These are phyloP conservation scores for Lobulomyces angularis DNA, from an alignment of 192 early-diverging fungal species.

Conservation along the genomic window DNA sequence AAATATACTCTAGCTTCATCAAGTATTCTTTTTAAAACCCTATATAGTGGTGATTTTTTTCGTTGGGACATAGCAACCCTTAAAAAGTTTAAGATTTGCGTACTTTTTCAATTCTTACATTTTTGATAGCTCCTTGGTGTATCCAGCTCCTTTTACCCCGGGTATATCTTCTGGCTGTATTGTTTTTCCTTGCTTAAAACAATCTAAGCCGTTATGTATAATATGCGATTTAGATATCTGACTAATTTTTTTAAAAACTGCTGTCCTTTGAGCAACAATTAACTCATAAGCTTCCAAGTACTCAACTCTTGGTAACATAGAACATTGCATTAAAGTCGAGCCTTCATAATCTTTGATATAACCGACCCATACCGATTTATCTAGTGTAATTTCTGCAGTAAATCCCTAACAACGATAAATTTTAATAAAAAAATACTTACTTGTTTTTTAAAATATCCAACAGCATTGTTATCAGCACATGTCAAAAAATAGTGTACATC, in stretches of 20 bases:
- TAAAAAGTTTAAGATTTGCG: too few relatives aligned
- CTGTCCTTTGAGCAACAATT: conserved; percentile 59
- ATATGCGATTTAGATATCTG: conserved; percentile 58
- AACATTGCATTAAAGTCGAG: conserved; percentile 47
- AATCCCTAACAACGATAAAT: conserved; percentile 53
- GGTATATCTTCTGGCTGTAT: conserved; percentile 79
- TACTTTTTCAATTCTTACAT: too few relatives aligned
- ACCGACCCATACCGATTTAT: conserved; percentile 86
- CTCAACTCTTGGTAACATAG: conserved; percentile 77
- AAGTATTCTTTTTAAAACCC: background rate
- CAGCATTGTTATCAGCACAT: conserved; percentile 98
- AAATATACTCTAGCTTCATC: background rate
- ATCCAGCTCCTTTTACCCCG: too few relatives aligned
- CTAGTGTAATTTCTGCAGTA: conserved; percentile 91
- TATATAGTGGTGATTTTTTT: too few relatives aligned
- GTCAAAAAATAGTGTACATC: conserved; percentile 81
- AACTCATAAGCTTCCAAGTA: conserved; percentile 65
- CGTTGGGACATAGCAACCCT: too few relatives aligned
- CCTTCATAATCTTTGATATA: conserved; percentile 99
- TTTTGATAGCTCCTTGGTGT: too few relatives aligned
- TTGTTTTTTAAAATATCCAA: conserved; percentile 97
- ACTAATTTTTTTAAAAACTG: conserved; percentile 76
- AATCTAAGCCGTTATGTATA: conserved; percentile 65
- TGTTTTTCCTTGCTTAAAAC: conserved; percentile 39
- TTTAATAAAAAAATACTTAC: conserved; percentile 11